Conservation (phyloP, 768 basidiomycete genomes). For the Xanthoconium stramineum region DNA sequence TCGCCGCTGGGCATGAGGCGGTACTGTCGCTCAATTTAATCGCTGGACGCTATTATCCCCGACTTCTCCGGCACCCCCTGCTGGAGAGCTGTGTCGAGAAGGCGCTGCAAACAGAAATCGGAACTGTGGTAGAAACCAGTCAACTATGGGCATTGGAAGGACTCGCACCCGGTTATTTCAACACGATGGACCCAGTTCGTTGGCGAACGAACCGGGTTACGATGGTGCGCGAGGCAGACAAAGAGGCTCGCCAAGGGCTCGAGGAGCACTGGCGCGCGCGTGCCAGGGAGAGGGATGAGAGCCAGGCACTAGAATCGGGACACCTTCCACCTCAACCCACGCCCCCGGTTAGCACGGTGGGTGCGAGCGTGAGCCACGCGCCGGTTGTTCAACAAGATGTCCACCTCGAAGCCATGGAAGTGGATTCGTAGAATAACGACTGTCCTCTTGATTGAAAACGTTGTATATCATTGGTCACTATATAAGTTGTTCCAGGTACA, state of each 20-base stretch:
- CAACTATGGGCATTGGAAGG: conserved; percentile 75
- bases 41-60: conserved; percentile 79
- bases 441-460: neutral
- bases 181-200: conserved; percentile 64
- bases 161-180: conserved; percentile 60
- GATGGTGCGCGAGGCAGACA: conserved; percentile 66
- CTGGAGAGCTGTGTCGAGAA: conserved; percentile 40
- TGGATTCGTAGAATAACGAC: conserved; percentile 7
- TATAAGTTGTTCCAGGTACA: too few species aligned
- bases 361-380: neutral
- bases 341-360: neutral
- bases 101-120: conserved; percentile 36
- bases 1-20: conserved; percentile 57
- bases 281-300: conserved; percentile 29
- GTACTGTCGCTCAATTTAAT: conserved; percentile 68
- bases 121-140: conserved; percentile 39
- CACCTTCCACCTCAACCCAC: conserved; percentile 13
- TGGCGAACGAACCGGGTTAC: conserved; percentile 49
- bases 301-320: conserved; percentile 11
- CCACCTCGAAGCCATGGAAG: conserved; percentile 17
- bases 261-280: conserved; percentile 37
- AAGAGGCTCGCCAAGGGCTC: conserved; percentile 42
- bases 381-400: neutral
- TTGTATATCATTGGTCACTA: neutral
- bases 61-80: conserved; percentile 62